A percentile compares a stretch with the other conserved stretches of the same genome.
Evolutionary conservation across 2,329 filamentous ascomycete species (phyloP).

Genomic region (Penicillium digitatum): DNA sequence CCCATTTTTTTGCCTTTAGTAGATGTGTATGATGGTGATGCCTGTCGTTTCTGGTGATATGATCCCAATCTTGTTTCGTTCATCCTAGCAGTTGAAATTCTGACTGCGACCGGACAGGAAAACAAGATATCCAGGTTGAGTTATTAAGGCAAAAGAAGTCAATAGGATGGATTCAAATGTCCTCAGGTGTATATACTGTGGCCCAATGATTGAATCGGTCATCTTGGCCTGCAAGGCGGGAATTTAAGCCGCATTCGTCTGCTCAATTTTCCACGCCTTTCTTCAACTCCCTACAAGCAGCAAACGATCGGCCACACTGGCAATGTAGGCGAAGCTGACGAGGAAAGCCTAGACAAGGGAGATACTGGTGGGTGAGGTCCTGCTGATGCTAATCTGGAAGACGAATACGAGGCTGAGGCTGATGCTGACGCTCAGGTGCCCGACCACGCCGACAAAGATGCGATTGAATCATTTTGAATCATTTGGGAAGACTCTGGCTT

Average conservation of each 20-base stretch:
- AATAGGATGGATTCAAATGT: neutral
- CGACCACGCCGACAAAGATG: neutral
- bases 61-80: too few relatives aligned
- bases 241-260: too few relatives aligned
- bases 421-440: neutral
- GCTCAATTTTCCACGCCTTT: neutral
- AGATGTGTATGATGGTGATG: too few relatives aligned
- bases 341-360: neutral
- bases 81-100: too few relatives aligned
- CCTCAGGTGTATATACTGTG: neutral
- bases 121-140: too few relatives aligned
- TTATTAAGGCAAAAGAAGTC: neutral
- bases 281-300: too few relatives aligned
- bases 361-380: neutral
- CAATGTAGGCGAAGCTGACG: fast-evolving
- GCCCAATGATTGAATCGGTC: neutral
- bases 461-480: neutral
- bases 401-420: neutral
- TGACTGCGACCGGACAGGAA: neutral
- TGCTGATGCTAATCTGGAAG: neutral
- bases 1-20: neutral
- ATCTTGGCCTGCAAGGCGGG: neutral
- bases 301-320: too few relatives aligned
- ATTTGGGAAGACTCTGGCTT: neutral
- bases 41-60: neutral